Base-by-base conservation (phyloP, 352 stramenopile species). In the Globisporangium yorkense region DNA sequence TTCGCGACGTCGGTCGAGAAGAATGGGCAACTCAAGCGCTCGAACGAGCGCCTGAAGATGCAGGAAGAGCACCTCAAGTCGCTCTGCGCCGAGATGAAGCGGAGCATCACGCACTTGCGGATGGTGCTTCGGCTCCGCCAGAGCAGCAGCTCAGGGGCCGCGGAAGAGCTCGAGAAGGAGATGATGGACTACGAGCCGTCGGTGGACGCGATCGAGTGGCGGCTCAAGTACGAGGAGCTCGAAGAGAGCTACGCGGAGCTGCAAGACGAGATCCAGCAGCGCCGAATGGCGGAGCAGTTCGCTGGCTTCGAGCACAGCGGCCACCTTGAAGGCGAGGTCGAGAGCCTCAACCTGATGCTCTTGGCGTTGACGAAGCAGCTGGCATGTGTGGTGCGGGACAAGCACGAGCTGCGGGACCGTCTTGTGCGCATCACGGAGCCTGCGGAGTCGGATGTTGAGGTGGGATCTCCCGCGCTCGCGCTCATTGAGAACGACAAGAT, bases 201-300 rank as follows among this genome's bases (percentile, higher is more conserved):
- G 29, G 63, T 72, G 13, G 82, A 92, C 62, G 80, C 84, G 20
- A 87, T 94, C 48, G 82, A 91, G 57, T 94, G 82, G 84, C 69
- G 82, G 18, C 76, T 91, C 58, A 94, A 90, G 60, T 91, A 86
- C 53, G 84, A 93, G 64, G 79, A 93, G 51, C 65, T 91, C 39
- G 75, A 90, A 55, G 75, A 92, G 49, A 67, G 69, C 5, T 80
- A 80, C 21, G 48, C 63, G 2, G 67, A 82, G 40, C 62, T 89
- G 1, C 75, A 90, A 54, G 71, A 87, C 0, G 70, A 75, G 31
- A 16, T 81, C 40, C 62, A 77, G 35, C 63, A 67, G 15, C 54
- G 48, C 52, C 52, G 62, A 15, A 51, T 67, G 31, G 43, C 39
- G 3, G 61, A 52, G 3, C 60, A 52, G 16, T 54, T 44, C 29